Evolutionary conservation across 192 early-diverging fungal species (phyloP).

Genomic region (Umbelopsis isabellina): DNA sequence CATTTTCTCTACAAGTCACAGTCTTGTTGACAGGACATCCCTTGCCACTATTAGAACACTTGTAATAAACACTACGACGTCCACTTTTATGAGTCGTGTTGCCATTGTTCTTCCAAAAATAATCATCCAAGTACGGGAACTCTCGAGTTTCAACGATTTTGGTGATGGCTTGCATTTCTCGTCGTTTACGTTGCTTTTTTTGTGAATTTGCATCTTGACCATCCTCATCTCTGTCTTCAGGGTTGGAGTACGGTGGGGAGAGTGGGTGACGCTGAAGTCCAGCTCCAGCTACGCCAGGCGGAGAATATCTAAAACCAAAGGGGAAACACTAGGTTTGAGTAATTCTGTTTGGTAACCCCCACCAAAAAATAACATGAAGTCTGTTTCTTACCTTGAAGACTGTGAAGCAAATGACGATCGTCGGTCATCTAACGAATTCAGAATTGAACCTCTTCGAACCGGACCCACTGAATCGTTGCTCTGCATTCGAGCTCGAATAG

Average conservation of each 20-base stretch:
- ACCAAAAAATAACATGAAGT: neutral
- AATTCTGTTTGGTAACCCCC: neutral
- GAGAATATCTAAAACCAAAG: neutral
- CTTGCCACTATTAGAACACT: conserved; percentile 58
- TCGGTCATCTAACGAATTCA: conserved; percentile 3
- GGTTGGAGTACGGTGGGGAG: conserved; percentile 11
- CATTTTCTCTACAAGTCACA: conserved; percentile 53
- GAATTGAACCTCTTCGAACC: conserved; percentile 7
- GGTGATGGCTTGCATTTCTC: conserved; percentile 64
- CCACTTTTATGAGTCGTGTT: conserved; percentile 62
- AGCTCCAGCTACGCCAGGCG: conserved; percentile 12
- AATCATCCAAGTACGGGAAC: conserved; percentile 48
- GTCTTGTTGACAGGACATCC: conserved; percentile 58
- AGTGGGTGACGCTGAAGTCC: conserved; percentile 18
- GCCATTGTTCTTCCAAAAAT: conserved; percentile 64
- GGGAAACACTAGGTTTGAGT: neutral
- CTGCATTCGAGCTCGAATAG: conserved; percentile 13
- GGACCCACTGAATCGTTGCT: conserved; percentile 9
- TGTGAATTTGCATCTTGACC: conserved; percentile 9
- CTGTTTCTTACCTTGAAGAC: neutral
- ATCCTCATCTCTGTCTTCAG: conserved; percentile 16
- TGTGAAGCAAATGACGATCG: conserved; percentile 10
- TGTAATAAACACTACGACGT: conserved; percentile 62
- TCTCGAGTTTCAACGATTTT: conserved; percentile 60
- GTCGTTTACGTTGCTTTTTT: conserved; percentile 50